Conservation (phyloP, 139 green algal genomes). For the Eudorina sp. region DNA sequence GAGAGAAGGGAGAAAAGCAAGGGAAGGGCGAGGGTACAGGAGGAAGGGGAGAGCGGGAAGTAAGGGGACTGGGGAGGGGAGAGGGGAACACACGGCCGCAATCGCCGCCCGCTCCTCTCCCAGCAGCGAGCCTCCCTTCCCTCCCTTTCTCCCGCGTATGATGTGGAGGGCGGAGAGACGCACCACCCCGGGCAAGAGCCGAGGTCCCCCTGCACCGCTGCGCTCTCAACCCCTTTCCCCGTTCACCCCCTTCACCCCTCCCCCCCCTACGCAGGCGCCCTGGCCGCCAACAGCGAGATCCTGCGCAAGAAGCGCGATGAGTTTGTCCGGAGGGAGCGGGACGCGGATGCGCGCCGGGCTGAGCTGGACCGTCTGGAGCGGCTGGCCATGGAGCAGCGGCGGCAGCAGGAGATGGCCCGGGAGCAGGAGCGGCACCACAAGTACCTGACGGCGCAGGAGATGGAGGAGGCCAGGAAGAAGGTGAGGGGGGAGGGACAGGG, state of each 20-base stretch:
- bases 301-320: constrained; percentile 67
- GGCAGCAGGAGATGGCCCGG: constrained; percentile 51
- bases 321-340: constrained; percentile 66
- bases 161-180: too few species aligned
- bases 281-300: constrained; percentile 62
- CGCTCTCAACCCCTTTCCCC: not conserved
- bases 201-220: not conserved
- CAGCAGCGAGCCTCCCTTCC: too few species aligned
- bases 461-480: constrained; percentile 70
- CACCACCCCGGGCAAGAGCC: too few species aligned
- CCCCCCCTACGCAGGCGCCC: constrained; percentile 40
- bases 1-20: not conserved
- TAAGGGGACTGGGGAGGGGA: not conserved
- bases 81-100: not conserved
- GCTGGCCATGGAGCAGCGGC: constrained; percentile 46
- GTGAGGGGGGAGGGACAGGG: constrained; percentile 39
- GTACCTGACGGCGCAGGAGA: constrained; percentile 62
- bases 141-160: too few species aligned
- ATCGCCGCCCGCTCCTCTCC: not conserved
- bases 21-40: not conserved
- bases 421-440: constrained; percentile 65
- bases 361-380: constrained; percentile 52
- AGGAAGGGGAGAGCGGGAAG: not conserved
- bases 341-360: constrained; percentile 37
- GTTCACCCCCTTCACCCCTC: not conserved